These are phyloP conservation scores for Tylopilus plumbeoviolaceoides DNA, from an alignment of 768 basidiomycete species.

Conservation along the genomic window DNA sequence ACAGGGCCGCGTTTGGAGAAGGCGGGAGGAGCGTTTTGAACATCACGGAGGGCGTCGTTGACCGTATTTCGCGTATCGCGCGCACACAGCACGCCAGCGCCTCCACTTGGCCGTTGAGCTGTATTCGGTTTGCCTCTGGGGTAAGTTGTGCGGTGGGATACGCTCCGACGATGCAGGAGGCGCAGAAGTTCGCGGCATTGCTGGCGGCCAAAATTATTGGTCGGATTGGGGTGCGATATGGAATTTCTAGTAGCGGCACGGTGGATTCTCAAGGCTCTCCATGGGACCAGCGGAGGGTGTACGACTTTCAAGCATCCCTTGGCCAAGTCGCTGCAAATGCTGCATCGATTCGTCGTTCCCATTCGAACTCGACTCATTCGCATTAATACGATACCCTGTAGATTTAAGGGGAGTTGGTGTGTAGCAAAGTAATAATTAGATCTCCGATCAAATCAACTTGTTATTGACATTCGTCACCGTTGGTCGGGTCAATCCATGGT, in stretches of 20 bases:
- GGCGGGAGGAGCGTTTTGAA: conserved; percentile 15
- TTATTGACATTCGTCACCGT: not conserved
- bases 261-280: conserved; percentile 34
- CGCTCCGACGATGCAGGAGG: conserved; percentile 44
- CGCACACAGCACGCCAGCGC: conserved; percentile 5
- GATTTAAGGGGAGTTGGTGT: too few species aligned
- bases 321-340: not conserved
- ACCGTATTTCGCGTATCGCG: conserved; percentile 16
- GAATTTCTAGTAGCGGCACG: conserved; percentile 20
- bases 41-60: conserved; percentile 18
- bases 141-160: conserved; percentile 20
- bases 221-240: conserved; percentile 27
- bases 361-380: conserved; percentile 7
- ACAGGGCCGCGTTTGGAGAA: conserved; percentile 3
- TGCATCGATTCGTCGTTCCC: not conserved
- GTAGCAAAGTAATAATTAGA: too few species aligned
- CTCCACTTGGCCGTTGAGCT: conserved; percentile 11
- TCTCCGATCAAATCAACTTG: conserved; percentile 5
- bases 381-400: not conserved
- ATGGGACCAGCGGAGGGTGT: conserved; percentile 34
- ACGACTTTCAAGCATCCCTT: not conserved
- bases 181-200: conserved; percentile 47
- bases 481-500: conserved; percentile 12
- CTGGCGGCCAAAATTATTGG: conserved; percentile 43
- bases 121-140: conserved; percentile 9